These are phyloP conservation scores for Persicaria tinctoria DNA, from an alignment of 148 eudicot genomes.

Conservation along the genomic window DNA sequence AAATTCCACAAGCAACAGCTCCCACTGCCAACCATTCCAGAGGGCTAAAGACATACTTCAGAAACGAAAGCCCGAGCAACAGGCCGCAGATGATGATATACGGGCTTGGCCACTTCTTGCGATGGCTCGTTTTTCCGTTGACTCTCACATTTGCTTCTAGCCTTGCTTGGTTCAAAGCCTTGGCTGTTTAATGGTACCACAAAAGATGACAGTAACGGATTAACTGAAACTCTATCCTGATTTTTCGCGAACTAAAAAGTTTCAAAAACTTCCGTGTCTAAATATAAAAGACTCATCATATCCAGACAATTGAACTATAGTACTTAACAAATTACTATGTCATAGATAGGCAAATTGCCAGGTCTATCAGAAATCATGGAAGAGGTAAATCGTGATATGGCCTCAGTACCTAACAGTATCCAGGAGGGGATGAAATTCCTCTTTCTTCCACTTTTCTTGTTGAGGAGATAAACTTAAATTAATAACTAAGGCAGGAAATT, in stretches of 20 bases:
- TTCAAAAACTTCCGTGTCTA: neutral
- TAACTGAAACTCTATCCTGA: neutral
- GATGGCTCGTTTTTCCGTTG: slow-evolving; percentile 31
- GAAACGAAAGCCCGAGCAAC: slow-evolving; percentile 46
- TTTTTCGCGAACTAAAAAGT: neutral
- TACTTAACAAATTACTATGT: neutral
- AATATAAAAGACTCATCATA: neutral
- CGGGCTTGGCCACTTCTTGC: slow-evolving; percentile 76
- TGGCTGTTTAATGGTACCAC: slow-evolving; percentile 36
- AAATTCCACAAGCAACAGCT: slow-evolving; percentile 59
- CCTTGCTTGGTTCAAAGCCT: slow-evolving; percentile 66
- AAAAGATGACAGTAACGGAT: neutral
- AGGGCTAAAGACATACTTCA: slow-evolving; percentile 55
- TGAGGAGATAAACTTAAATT: no score
- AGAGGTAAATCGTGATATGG: no score
- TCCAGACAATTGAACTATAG: neutral
- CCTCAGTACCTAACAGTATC: no score
- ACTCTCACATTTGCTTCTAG: slow-evolving; percentile 79
- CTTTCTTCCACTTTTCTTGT: no score
- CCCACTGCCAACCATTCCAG: slow-evolving; percentile 64
- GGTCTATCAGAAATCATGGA: neutral
- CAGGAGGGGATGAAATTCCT: no score
- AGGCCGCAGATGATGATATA: slow-evolving; percentile 52
- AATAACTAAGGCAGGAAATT: neutral
- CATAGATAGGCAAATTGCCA: neutral